phyloP scores from a whole-genome alignment of 2,329 filamentous ascomycete genomes.

The Cladorrhinum sp. region DNA sequence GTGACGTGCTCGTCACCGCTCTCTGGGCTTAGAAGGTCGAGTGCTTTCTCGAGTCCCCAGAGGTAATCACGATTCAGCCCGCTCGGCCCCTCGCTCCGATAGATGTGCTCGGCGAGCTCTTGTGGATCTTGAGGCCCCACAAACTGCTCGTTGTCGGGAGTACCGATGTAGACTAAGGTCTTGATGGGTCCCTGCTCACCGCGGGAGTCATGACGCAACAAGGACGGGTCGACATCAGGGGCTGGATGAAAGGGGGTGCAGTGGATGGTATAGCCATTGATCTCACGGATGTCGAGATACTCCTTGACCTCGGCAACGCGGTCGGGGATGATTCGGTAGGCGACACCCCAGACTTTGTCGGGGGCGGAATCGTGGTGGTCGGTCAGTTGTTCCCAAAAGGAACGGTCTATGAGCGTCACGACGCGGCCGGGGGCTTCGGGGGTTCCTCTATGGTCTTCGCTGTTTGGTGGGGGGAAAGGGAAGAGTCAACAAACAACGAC shows the following conservation, averaged over 20 bases:
- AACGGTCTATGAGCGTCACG: slow-evolving; percentile 82
- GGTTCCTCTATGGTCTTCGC: slow-evolving; percentile 92
- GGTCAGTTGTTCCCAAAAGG: slow-evolving; percentile 77
- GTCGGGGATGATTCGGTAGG: slow-evolving; percentile 74
- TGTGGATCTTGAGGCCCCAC: slow-evolving; percentile 78
- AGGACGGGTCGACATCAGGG: slow-evolving; percentile 26
- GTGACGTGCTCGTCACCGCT: slow-evolving; percentile 81
- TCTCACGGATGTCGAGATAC: slow-evolving; percentile 94
- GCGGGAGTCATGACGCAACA: slow-evolving; percentile 7
- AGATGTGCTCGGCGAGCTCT: slow-evolving; percentile 75
- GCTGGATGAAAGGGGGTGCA: slow-evolving; percentile 78
- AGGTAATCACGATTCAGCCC: slow-evolving; percentile 90
- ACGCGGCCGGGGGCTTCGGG: slow-evolving; percentile 84
- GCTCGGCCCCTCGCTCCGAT: slow-evolving; percentile 73
- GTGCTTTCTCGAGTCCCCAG: slow-evolving; percentile 70
- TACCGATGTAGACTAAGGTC: slow-evolving; percentile 86
- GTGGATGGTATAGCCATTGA: slow-evolving; percentile 95
- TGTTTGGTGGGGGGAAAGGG: slow-evolving; percentile 37
- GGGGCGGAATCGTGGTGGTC: slow-evolving; percentile 61
- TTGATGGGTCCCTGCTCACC: slow-evolving; percentile 40
- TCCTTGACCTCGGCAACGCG: slow-evolving; percentile 75
- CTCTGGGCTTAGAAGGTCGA: slow-evolving; percentile 69
- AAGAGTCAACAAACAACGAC: not conserved
- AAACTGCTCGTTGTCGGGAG: slow-evolving; percentile 91
- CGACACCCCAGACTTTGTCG: slow-evolving; percentile 82